Conservation (phyloP, 257 asterid species). For the Penstemon eatonii region DNA sequence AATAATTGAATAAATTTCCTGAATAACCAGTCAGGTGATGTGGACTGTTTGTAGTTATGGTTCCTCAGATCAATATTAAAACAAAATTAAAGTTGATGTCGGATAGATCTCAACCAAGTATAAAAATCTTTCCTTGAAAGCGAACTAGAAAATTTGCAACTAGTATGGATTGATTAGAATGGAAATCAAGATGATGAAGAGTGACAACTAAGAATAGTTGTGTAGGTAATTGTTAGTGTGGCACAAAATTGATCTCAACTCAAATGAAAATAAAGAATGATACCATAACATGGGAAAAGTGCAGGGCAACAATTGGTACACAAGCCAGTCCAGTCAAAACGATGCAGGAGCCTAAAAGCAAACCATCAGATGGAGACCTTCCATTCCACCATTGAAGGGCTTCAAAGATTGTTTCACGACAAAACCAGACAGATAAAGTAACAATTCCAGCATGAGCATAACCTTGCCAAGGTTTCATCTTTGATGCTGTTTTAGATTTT, state of each 20-base stretch:
- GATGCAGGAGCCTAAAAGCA: conserved; percentile 86
- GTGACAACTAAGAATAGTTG: conserved; percentile 7
- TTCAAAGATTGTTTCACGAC: conserved; percentile 92
- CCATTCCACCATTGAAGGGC: conserved; percentile 99
- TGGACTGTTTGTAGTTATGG: conserved; percentile 21
- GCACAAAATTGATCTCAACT: conserved; percentile 4
- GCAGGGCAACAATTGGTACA: conserved; percentile 85
- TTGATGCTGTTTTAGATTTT: conserved; percentile 73
- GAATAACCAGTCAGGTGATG: conserved; percentile 13
- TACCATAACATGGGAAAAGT: conserved; percentile 99
- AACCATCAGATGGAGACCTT: conserved; percentile 95
- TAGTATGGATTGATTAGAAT: conserved; percentile 17
- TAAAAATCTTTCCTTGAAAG: conserved; percentile 3
- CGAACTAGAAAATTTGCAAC: conserved; percentile 8
- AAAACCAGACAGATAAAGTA: conserved; percentile 89
- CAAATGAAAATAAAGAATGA: conserved; percentile 16
- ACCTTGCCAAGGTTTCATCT: conserved; percentile 98
- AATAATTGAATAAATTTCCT: conserved; percentile 1
- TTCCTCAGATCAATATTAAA: conserved; percentile 16
- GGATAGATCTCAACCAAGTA: conserved; percentile 7
- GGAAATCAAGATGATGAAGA: conserved; percentile 20
- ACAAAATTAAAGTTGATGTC: conserved; percentile 16
- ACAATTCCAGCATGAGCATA: conserved; percentile 83
- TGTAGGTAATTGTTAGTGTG: neutral
- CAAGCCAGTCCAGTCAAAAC: conserved; percentile 86